Base-by-base conservation (phyloP, 148 eudicot genomes). In the Chenopodium album region DNA sequence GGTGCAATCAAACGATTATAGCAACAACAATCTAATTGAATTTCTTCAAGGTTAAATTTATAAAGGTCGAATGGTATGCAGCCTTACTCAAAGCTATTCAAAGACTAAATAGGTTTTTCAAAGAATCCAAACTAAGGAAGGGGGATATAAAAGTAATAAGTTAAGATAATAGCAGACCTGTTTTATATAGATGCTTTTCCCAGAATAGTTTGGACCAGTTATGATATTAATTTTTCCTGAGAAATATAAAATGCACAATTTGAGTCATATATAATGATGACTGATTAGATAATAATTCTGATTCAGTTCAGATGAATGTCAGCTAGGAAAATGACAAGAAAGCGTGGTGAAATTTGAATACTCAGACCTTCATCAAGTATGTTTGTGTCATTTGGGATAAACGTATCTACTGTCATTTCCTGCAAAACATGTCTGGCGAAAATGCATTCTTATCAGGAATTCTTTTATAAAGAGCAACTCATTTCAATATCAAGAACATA, bases 391-490 rank as follows among this genome's bases (percentile, higher is more conserved):
- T 96, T 96, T 11, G 99, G 98, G 78, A 96, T 96, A 89, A 92
- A 96, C 75, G 94, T 94, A 86, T 94, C 99, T 22, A 94, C 99
- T 41, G 97, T 88, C 97, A 96, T 94, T 85, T 96, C 99, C 92
- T 96, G 99, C 91, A 96, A 89, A 84, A 92, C 88, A 92, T 96
- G 99, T 85, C 99, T 96, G 90, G 47, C 50, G 48, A 81, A 62
- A 59, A 83, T 81, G 74, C n/a, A 77, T 50, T 63, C 23, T 44
- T 67, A 23, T 50, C 41, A 34, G 65, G 23, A 12, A 14, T 72
- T 14, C n/a, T 46, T n/a, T 37, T 7, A 9, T 17, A 19, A 6
- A 66, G 28, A 48, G 26, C 9, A 12, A n/a, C 63, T 26, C 22
- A 50, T 37, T 77, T 34, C 20, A 77, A 28, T 17, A 7, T 68